Evolutionary conservation across 176 grass and related monocot species (phyloP).

Genomic region (Aegilops sharonensis): DNA sequence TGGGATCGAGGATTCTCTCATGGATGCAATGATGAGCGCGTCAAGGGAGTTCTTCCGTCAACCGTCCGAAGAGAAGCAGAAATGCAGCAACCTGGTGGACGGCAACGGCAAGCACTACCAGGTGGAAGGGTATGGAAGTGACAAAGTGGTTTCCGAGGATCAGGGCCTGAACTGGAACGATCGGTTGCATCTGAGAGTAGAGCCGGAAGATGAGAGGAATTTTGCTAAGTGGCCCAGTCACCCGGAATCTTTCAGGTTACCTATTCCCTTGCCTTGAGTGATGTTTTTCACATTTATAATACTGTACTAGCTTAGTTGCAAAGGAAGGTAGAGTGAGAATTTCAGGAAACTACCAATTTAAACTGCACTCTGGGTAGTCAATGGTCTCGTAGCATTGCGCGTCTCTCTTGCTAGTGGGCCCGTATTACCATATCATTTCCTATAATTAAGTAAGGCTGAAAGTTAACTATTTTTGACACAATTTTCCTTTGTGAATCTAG

Average conservation of each 20-base stretch:
- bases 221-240: not conserved
- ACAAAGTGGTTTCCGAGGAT: not conserved
- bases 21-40: not conserved
- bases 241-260: not conserved
- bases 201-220: not conserved
- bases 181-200: not conserved
- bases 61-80: not conserved
- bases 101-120: not conserved
- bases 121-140: not conserved
- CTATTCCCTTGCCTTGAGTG: not conserved
- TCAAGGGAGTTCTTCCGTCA: not conserved
- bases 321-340: not conserved
- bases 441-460: not conserved
- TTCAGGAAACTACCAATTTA: not conserved
- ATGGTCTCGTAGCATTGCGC: not conserved
- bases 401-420: not conserved
- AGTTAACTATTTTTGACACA: not conserved
- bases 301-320: not conserved
- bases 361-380: not conserved
- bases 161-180: not conserved
- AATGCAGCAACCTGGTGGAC: not conserved
- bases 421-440: not conserved
- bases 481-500: not conserved
- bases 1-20: not conserved
- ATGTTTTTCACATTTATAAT: not conserved